Percentiles rank a stretch among this genome's conserved stretches.
Evolutionary conservation across 192 early-diverging fungal species (phyloP).

Genomic region (Linnemannia zychae): DNA sequence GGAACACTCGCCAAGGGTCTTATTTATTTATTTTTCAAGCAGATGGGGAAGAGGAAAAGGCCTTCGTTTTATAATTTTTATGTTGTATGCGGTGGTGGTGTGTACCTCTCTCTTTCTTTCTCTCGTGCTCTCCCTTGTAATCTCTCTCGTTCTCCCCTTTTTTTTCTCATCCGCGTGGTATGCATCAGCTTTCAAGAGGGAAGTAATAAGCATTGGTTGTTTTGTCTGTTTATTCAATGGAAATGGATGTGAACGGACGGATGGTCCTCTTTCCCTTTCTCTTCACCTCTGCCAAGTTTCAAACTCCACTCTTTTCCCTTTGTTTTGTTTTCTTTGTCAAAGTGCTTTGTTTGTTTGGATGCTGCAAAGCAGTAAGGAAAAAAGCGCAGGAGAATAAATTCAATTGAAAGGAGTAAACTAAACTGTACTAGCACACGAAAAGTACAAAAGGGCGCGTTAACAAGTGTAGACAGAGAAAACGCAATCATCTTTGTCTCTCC

Average conservation of each 20-base stretch:
- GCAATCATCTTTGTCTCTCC: neutral
- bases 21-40: too few relatives aligned
- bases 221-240: neutral
- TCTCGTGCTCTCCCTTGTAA: neutral
- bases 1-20: too few relatives aligned
- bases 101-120: neutral
- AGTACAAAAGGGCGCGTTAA: constrained; percentile 1
- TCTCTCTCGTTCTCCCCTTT: neutral
- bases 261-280: neutral
- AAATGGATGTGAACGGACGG: neutral
- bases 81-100: too few relatives aligned
- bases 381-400: neutral
- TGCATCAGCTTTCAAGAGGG: neutral
- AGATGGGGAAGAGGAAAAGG: too few relatives aligned
- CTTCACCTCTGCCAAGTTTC: neutral
- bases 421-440: neutral
- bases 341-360: neutral
- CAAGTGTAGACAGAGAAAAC: neutral
- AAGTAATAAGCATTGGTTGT: neutral
- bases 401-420: neutral
- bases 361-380: neutral
- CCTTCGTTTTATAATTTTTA: too few relatives aligned
- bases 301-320: neutral
- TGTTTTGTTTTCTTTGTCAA: neutral
- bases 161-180: constrained; percentile 3